A percentile compares a stretch with the other conserved stretches of the same genome.
Conservation (phyloP, 805 yeast species). For the Maudiozyma serrabonitensis region DNA sequence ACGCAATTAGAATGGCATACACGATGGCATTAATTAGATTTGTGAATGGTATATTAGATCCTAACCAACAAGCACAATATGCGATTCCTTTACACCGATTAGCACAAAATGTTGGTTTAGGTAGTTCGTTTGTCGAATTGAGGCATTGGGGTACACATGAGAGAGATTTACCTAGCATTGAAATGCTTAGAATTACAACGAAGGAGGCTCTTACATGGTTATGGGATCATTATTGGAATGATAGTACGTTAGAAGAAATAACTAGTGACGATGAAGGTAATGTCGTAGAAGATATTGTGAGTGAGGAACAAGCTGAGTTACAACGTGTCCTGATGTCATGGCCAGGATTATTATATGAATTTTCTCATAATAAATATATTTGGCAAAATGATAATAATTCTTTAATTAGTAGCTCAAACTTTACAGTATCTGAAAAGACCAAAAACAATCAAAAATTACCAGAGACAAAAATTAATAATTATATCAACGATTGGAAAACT, state of each 20-base stretch:
- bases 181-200: constrained; percentile 52
- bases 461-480: constrained; percentile 9
- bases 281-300: constrained; percentile 1
- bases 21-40: constrained; percentile 71
- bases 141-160: constrained; percentile 92
- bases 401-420: constrained; percentile 18
- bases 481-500: constrained; percentile 9
- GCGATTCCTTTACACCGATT: constrained; percentile 72
- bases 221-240: constrained; percentile 61
- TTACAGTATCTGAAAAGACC: constrained; percentile 43
- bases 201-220: constrained; percentile 68
- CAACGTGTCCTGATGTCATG: constrained; percentile 1
- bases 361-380: constrained; percentile 7
- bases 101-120: constrained; percentile 61
- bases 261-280: constrained; percentile 9
- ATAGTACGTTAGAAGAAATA: constrained; percentile 17
- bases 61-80: constrained; percentile 64
- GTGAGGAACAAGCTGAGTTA: neutral
- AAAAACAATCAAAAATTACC: constrained; percentile 36
- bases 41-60: constrained; percentile 87
- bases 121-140: constrained; percentile 77
- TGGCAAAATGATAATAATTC: constrained; percentile 12
- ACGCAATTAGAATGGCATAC: constrained; percentile 44
- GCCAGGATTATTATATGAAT: constrained; percentile 3
- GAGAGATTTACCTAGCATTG: constrained; percentile 54